Conservation (phyloP, 2,329 filamentous ascomycete genomes). For the Beauveria rudraprayagi region DNA sequence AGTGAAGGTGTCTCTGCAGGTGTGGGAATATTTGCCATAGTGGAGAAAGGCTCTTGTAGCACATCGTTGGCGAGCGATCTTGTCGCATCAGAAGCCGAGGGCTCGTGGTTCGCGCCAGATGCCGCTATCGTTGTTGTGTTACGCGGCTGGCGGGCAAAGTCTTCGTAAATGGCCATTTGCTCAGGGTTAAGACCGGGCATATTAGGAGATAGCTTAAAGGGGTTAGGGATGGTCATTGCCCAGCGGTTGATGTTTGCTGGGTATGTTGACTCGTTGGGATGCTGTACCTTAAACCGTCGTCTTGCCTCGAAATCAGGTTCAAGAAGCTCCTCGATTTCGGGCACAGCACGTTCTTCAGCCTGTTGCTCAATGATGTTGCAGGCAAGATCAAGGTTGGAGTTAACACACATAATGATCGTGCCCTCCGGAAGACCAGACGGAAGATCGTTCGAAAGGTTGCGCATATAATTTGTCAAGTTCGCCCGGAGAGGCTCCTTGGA, state of each 20-base stretch:
- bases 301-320: constrained; percentile 71
- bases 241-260: constrained; percentile 78
- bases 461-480: constrained; percentile 96
- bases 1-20: constrained; percentile 52
- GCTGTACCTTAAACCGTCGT: constrained; percentile 63
- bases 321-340: constrained; percentile 92
- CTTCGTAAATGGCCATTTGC: constrained; percentile 93
- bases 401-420: constrained; percentile 96
- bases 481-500: constrained; percentile 94
- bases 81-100: constrained; percentile 53
- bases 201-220: constrained; percentile 74
- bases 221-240: constrained; percentile 89
- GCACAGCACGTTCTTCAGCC: constrained; percentile 84
- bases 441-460: constrained; percentile 57
- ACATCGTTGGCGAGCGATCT: constrained; percentile 56
- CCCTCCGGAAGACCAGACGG: constrained; percentile 84
- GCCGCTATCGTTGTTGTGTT: constrained; percentile 46
- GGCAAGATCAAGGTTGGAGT: constrained; percentile 89
- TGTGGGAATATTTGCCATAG: constrained; percentile 50
- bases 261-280: constrained; percentile 77
- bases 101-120: constrained; percentile 34
- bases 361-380: constrained; percentile 93
- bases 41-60: constrained; percentile 52
- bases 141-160: constrained; percentile 82
- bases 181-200: constrained; percentile 71